Percentiles rank a stretch among this genome's conserved stretches.
Evolutionary conservation across 371 early-diverging fungal genomes (phyloP).

Genomic region (Rhizopus microsporus): DNA sequence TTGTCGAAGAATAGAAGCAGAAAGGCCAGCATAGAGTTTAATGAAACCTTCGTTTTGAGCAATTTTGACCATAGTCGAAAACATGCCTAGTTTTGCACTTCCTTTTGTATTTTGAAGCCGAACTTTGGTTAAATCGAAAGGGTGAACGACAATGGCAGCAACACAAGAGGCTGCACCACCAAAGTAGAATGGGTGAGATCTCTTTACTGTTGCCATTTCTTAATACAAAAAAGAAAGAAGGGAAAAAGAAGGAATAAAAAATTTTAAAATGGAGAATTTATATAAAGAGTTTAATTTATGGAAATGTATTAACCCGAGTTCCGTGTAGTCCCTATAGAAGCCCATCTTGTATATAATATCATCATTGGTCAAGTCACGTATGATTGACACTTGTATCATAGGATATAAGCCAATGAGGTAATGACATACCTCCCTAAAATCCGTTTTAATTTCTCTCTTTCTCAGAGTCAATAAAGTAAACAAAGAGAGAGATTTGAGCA

Average conservation of each 20-base stretch:
- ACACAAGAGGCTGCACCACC: conserved; percentile 66
- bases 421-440: no score
- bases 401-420: no score
- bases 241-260: background rate
- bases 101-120: conserved; percentile 78
- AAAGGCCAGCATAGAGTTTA: conserved; percentile 71
- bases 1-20: conserved; percentile 75
- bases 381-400: no score
- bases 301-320: no score
- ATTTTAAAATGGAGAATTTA: no score
- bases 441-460: no score
- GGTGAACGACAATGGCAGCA: conserved; percentile 73
- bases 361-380: no score
- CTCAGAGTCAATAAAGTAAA: no score
- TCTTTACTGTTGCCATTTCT: conserved; percentile 14
- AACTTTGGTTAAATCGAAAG: conserved; percentile 86
- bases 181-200: conserved; percentile 51
- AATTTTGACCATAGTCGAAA: conserved; percentile 55
- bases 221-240: background rate
- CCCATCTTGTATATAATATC: no score
- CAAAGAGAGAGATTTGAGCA: no score
- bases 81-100: conserved; percentile 46
- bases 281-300: no score
- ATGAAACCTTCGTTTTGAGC: conserved; percentile 53
- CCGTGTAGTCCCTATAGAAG: no score